Conservation (phyloP, 1,284 basidiomycete genomes). For the Volvariella surrecta region DNA sequence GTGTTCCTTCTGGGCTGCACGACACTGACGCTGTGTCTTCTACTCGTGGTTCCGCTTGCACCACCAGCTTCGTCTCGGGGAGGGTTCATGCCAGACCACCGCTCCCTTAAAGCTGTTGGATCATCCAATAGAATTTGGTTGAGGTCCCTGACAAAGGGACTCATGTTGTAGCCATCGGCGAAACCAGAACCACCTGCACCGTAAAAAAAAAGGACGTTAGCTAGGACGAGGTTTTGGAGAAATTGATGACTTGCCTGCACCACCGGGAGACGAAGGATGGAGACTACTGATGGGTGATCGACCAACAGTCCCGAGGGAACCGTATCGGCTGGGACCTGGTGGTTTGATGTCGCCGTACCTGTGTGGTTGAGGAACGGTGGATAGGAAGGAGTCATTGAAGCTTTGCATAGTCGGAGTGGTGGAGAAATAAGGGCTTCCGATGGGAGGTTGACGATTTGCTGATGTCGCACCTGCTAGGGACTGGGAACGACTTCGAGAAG, state of each 20-base stretch:
- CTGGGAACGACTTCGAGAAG: slow-evolving; percentile 66
- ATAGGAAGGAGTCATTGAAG: slow-evolving; percentile 45
- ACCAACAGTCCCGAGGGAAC: slow-evolving; percentile 46
- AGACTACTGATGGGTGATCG: slow-evolving; percentile 41
- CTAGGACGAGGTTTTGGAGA: neutral
- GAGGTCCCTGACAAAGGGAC: slow-evolving; percentile 73
- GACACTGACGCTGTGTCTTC: slow-evolving; percentile 81
- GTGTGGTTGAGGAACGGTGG: slow-evolving; percentile 42
- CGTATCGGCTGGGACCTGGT: slow-evolving; percentile 54
- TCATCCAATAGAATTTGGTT: slow-evolving; percentile 69
- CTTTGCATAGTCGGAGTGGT: slow-evolving; percentile 30
- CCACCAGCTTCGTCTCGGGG: slow-evolving; percentile 53
- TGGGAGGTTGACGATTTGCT: slow-evolving; percentile 19
- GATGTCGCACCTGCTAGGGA: slow-evolving; percentile 49
- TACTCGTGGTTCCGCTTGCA: slow-evolving; percentile 69
- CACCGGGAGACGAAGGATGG: slow-evolving; percentile 31
- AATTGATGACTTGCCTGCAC: neutral
- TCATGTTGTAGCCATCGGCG: slow-evolving; percentile 64
- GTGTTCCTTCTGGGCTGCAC: slow-evolving; percentile 54
- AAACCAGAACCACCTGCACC: slow-evolving; percentile 26
- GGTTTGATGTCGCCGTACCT: slow-evolving; percentile 52
- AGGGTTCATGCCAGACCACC: slow-evolving; percentile 60
- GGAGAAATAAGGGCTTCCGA: slow-evolving; percentile 31
- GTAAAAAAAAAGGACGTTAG: slow-evolving; percentile 22
- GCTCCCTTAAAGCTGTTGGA: slow-evolving; percentile 54